Base-by-base conservation (phyloP, 2,329 filamentous ascomycete genomes). In the Periconia macrospinosa region DNA sequence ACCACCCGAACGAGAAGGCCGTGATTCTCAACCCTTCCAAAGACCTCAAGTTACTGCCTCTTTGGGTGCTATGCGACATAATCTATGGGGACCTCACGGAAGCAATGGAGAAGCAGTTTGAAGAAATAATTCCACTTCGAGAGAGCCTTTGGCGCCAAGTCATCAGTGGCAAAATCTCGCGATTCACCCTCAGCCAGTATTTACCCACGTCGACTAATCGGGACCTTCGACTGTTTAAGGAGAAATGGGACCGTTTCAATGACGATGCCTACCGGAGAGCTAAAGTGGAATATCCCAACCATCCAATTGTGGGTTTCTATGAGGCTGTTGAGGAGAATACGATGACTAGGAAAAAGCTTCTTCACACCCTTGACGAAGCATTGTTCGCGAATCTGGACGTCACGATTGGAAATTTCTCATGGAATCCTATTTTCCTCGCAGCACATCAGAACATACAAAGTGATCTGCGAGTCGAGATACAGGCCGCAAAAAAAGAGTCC, bases 361-460 rank as follows among this genome's bases (percentile, higher is more conserved):
- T 75, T 0, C 77, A 78, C 33, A 80, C 78, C 0, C 54, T 80
- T 3, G 77, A 80, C 53, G 78, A 80, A 57, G 67, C 68, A 18
- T 67, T 80, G 0, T 81, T 72, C 53, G 78, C 76, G 6, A 80
- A 81, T 54, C 65, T 81, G 1, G 78, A 81, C 50, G 78, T 80
- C 6, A 79, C 76, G 0, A 71, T 69, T 1, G 72, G 75, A 14
- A 75, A 60, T 2, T 51, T 79, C 0, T 74, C 75, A 0, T 81
- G 78, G 77, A 75, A 69, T 40, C 54, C 76, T 1, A 59, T 79
- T 1, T 74, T 77, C 40, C 61, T 81, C 0, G 76, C 76, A 13
- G 30, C 30, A 8, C 30, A 33, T 33, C 30, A 8, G 1, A 69
- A 75, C 49, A 42, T 46, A 14, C 45, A 17, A 15, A 45, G 5